Evolutionary conservation across 345 rosid genomes (phyloP).

Genomic region (Laguncularia racemosa): DNA sequence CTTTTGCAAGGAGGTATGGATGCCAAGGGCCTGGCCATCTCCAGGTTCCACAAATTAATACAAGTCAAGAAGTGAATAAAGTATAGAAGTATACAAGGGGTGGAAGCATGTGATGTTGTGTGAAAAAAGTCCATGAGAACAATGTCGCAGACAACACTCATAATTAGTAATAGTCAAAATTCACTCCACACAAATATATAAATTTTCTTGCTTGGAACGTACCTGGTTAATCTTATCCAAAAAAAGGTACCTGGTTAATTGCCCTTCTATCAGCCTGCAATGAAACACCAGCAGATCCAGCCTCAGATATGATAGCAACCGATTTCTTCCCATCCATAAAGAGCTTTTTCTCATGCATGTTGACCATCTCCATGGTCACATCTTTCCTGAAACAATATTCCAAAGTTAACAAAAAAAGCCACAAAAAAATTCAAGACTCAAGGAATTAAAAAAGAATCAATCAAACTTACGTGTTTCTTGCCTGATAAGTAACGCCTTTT

Average conservation of each 20-base stretch:
- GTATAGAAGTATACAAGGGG: too few species aligned
- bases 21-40: too few species aligned
- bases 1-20: too few species aligned
- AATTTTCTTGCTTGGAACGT: conserved; percentile 5
- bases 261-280: conserved; percentile 98
- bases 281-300: conserved; percentile 99
- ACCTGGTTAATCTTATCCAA: conserved; percentile 93
- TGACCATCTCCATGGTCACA: conserved; percentile 96
- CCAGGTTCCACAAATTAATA: not conserved
- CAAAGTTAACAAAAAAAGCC: conserved; percentile 15
- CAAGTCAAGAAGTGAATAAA: too few species aligned
- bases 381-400: conserved; percentile 61
- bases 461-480: conserved; percentile 82
- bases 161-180: too few species aligned
- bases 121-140: too few species aligned
- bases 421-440: not conserved
- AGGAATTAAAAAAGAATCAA: not conserved
- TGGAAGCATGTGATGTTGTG: too few species aligned
- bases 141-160: too few species aligned
- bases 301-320: conserved; percentile 95
- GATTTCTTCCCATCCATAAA: conserved; percentile 97
- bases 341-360: conserved; percentile 96
- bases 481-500: conserved; percentile 97
- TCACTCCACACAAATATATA: not conserved
- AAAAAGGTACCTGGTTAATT: conserved; percentile 64